Percentiles rank a stretch among this genome's conserved stretches.
These are phyloP conservation scores for Tuber magnatum DNA, from an alignment of 495 filamentous ascomycete species.

Conservation along the genomic window DNA sequence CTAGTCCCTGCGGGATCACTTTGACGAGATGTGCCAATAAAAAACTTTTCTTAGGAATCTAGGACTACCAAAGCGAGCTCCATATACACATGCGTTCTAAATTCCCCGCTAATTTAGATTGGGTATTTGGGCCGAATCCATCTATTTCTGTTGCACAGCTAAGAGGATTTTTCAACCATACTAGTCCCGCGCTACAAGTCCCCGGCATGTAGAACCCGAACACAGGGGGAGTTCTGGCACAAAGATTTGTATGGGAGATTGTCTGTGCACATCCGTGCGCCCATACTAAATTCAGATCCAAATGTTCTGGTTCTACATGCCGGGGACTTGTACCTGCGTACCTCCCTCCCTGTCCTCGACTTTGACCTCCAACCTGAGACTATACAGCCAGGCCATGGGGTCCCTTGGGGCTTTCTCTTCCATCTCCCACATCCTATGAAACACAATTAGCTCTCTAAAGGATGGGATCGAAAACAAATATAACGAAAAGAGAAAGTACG, in stretches of 20 bases:
- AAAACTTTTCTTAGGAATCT: neutral
- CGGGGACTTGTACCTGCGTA: too few relatives aligned
- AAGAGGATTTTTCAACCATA: neutral
- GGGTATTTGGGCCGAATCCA: neutral
- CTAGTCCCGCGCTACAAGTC: neutral
- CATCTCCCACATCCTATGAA: constrained; percentile 3
- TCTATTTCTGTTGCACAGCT: neutral
- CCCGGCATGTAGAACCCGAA: too few relatives aligned
- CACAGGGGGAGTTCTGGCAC: too few relatives aligned
- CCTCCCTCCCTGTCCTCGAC: neutral
- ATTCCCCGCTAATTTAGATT: neutral
- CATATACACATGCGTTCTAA: neutral
- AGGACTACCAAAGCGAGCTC: neutral
- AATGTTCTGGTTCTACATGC: too few relatives aligned
- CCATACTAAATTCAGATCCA: too few relatives aligned
- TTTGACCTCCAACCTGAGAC: constrained; percentile 24
- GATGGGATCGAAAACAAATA: neutral
- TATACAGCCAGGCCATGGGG: constrained; percentile 29
- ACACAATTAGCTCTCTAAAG: neutral
- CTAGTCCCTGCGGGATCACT: neutral
- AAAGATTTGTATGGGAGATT: too few relatives aligned
- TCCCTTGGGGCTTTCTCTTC: constrained; percentile 11
- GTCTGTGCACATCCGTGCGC: too few relatives aligned
- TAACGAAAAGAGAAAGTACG: neutral
- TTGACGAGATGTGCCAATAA: neutral